Percentiles rank a stretch among this genome's conserved stretches.
phyloP scores from a whole-genome alignment of 31 red algal genomes.

The Odonthalia washingtoniensis region DNA sequence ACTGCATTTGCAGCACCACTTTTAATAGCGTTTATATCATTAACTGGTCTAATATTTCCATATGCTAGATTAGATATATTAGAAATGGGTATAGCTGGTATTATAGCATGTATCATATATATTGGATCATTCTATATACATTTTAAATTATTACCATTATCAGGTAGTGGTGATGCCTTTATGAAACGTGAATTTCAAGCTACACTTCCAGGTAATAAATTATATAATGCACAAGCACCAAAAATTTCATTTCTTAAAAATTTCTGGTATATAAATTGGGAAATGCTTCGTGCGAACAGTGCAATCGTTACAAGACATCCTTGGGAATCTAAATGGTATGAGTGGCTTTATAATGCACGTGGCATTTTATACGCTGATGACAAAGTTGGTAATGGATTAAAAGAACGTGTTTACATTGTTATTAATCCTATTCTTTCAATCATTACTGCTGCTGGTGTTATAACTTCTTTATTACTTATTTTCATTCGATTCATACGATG shows the following conservation, averaged over 20 bases:
- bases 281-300: conserved; percentile 91
- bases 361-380: conserved; percentile 88
- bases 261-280: conserved; percentile 89
- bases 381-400: conserved; percentile 15
- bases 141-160: conserved; percentile 81
- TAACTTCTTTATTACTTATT: conserved; percentile 1
- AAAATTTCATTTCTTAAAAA: conserved; percentile 45
- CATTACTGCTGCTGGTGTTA: conserved; percentile 39
- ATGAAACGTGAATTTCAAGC: conserved; percentile 77
- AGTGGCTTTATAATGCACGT: conserved; percentile 91
- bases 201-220: conserved; percentile 60
- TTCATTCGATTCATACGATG: not conserved
- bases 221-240: conserved; percentile 52
- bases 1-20: conserved; percentile 83
- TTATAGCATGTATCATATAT: conserved; percentile 69
- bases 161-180: conserved; percentile 83
- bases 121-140: conserved; percentile 81
- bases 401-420: conserved; percentile 69
- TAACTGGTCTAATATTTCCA: conserved; percentile 72
- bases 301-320: conserved; percentile 76
- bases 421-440: conserved; percentile 68
- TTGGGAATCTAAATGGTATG: conserved; percentile 97
- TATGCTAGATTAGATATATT: conserved; percentile 53
- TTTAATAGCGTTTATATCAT: conserved; percentile 71
- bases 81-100: conserved; percentile 75